Base-by-base conservation (phyloP, 495 filamentous ascomycete species). In the Penicillium argentinense region DNA sequence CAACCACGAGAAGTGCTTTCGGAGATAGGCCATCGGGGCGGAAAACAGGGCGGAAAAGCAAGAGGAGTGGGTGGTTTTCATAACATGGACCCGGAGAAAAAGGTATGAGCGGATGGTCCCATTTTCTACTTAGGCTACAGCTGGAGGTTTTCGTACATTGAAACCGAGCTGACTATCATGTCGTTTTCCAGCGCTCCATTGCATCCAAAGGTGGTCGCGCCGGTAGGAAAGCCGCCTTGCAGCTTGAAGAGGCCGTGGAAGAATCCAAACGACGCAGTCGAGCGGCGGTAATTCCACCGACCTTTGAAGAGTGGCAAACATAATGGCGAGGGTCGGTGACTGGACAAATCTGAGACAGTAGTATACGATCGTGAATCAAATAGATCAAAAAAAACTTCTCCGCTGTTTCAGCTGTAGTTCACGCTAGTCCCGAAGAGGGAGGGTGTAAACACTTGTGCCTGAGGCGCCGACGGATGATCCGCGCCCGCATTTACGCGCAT, bases 1-100 rank as follows among this genome's bases (percentile, higher is more conserved):
- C 76, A 76, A 48, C 66, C 79, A 34, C 74, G 74, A 51, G 77
- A 80, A 30, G 77, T 84, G 45, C 79, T 84, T 13, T 65, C 66
- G 17, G 69, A 71, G 14, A 75, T 79, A 34, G 79, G 74, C 1
- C 54, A 60, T 1, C 79, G 79, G 54, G 77, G 76, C 5, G 76
- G 73, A n/a, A 69, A 75, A 40, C 62, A 67, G 26, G 68, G 70
- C 28, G 54, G 60, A 21, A 47, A 54, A n/a, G 50, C 47, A 16
- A 37, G 38, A 28, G 54, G 54, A 14, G 29, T 38, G 12, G 64
- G 60, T 22, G 60, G 62, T 6, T 69, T 67, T 39, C 59, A 62
- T 24, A 38, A 44, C 5, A 66, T 68, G 54, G 58, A 78, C 33
- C 59, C 73, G 2, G 65, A 75, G 24, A 77, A 76, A 50, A 77